phyloP scores from a whole-genome alignment of 192 early-diverging fungal species.

The Entomortierella lignicola region DNA sequence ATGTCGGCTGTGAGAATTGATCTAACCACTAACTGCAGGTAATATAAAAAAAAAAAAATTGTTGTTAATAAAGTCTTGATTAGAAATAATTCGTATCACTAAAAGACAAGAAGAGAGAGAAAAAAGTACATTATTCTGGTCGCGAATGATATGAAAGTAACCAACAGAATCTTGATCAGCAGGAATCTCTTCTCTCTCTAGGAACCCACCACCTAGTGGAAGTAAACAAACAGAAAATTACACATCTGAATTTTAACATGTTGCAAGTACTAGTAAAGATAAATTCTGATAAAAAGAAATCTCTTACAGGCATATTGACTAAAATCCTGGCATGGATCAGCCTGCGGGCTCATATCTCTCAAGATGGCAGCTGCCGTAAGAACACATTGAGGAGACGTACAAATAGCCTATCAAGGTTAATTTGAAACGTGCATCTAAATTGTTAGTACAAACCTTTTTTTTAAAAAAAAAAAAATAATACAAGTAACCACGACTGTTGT shows the following conservation, averaged over 20 bases:
- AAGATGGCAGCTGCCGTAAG: conserved; percentile 61
- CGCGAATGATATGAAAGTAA: conserved; percentile 10
- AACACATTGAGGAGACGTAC: conserved; percentile 65
- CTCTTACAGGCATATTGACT: conserved; percentile 70
- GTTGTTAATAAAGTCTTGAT: too few relatives aligned
- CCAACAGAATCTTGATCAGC: conserved; percentile 10
- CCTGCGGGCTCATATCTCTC: conserved; percentile 57
- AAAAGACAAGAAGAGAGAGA: too few relatives aligned
- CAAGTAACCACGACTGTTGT: too few relatives aligned
- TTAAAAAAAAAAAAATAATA: too few relatives aligned
- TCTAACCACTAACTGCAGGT: too few relatives aligned
- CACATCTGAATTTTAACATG: conserved; percentile 13
- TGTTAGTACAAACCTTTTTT: too few relatives aligned
- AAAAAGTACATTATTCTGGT: conserved; percentile 29
- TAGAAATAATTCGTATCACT: too few relatives aligned
- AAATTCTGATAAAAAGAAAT: not conserved
- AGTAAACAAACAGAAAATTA: too few relatives aligned
- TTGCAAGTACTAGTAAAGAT: conserved; percentile 13
- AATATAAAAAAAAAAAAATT: too few relatives aligned
- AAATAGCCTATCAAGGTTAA: too few relatives aligned
- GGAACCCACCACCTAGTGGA: conserved; percentile 34
- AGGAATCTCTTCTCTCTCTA: conserved; percentile 17
- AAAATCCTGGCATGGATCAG: conserved; percentile 76
- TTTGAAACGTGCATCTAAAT: too few relatives aligned
- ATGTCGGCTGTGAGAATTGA: too few relatives aligned